These are phyloP conservation scores for Moniliophthora roreri DNA, from an alignment of 1,284 basidiomycete genomes.

Conservation along the genomic window DNA sequence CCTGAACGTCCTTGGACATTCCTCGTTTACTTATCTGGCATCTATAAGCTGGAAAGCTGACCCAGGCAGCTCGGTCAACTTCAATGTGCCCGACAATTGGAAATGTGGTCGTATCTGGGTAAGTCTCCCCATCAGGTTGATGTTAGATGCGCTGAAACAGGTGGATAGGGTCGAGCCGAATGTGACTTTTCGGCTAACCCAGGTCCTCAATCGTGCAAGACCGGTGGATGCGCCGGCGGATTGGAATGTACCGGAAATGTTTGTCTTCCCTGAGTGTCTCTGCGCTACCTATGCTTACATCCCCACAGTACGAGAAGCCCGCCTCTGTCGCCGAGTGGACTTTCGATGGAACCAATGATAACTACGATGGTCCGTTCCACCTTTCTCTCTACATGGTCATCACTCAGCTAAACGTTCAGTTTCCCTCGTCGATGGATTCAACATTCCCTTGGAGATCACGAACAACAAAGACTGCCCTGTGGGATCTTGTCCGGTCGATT, in stretches of 20 bases:
- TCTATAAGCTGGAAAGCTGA: too few species aligned
- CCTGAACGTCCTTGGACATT: too few species aligned
- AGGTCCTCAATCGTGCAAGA: conserved; percentile 40
- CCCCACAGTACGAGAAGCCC: background rate
- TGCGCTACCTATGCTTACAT: too few species aligned
- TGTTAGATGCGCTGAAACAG: too few species aligned
- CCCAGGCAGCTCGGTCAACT: too few species aligned
- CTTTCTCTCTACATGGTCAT: background rate
- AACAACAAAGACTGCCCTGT: conserved; percentile 38
- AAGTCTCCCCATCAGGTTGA: too few species aligned
- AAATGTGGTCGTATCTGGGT: too few species aligned
- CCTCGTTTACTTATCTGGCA: too few species aligned
- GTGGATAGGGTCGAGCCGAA: too few species aligned
- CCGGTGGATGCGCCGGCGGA: conserved; percentile 47
- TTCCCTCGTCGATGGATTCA: conserved; percentile 45
- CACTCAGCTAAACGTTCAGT: conserved; percentile 20
- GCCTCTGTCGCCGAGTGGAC: conserved; percentile 19
- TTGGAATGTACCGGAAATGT: conserved; percentile 22
- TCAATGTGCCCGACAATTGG: too few species aligned
- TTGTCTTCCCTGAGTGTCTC: background rate
- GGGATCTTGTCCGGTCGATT: conserved; percentile 43
- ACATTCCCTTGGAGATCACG: conserved; percentile 45
- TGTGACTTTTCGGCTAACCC: conserved; percentile 26
- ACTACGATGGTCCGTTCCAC: conserved; percentile 22
- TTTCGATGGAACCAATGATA: conserved; percentile 18